Evolutionary conservation across 208 protist genomes (phyloP).

Genomic region (Leishmania mexicana): DNA sequence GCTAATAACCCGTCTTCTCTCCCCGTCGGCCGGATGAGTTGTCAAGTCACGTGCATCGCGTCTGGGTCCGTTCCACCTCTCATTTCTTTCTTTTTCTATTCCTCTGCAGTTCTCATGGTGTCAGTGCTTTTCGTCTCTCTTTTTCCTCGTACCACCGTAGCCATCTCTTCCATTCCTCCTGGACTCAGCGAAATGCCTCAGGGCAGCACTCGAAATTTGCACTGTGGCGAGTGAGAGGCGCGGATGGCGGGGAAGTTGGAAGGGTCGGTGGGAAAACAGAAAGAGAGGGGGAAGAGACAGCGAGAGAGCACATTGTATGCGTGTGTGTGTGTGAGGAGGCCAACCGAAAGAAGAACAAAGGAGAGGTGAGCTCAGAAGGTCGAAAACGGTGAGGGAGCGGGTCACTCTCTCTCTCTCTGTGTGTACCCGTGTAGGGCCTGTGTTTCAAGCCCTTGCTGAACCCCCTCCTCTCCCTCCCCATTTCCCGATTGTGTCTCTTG

Average conservation of each 20-base stretch:
- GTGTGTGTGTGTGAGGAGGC: neutral
- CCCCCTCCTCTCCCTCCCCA: neutral
- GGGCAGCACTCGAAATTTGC: neutral
- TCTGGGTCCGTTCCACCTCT: constrained; percentile 14
- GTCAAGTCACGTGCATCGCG: neutral
- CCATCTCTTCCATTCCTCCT: neutral
- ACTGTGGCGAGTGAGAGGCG: neutral
- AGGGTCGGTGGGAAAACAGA: constrained; percentile 4
- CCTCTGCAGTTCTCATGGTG: neutral
- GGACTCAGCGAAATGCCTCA: neutral
- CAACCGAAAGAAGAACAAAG: neutral
- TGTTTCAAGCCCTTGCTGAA: neutral
- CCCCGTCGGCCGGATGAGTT: neutral
- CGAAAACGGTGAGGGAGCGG: neutral
- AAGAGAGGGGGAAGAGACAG: neutral
- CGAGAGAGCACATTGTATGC: neutral
- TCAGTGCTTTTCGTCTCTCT: neutral
- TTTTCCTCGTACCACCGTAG: neutral
- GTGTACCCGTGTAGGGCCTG: neutral
- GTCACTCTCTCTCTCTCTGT: neutral
- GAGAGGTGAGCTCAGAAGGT: constrained; percentile 3
- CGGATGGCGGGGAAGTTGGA: constrained; percentile 1
- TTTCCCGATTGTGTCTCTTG: constrained; percentile 7
- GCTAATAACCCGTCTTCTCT: neutral
- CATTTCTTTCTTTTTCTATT: neutral